Evolutionary conservation across 202 grass and related monocot genomes (phyloP), one percentile per base, ranked within the genome.

Genomic region (Panicum hallii): DNA sequence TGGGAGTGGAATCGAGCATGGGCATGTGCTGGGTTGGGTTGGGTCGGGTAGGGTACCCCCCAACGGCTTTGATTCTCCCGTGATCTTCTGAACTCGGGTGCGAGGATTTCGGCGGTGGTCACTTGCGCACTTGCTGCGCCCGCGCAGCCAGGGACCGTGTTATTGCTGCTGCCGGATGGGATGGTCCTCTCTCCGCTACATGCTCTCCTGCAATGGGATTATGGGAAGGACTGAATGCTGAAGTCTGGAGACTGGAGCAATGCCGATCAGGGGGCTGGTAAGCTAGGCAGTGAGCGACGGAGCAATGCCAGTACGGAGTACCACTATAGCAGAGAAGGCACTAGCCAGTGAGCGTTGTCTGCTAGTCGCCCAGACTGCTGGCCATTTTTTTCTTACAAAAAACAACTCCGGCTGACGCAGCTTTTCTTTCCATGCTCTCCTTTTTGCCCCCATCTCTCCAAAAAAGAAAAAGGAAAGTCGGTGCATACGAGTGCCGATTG

Each of bases 21-120:
- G 64, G 5, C 52, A 41, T 89, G 81, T 89, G 69, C 64, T 81
- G 64, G 87, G 87, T 70, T 67, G 67, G 82, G 26, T 26, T 26
- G 26, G 26, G 26, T 26, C 1, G 26, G 26, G 75, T 76, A 55
- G 34, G 81, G 81, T 70, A 45, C 11, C 4, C 75, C 72, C 60
- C 40, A 38, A 90, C 67, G 72, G 40, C 13, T 57, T 46, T 46
- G 73, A 64, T 86, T 63, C 72, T 83, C 72, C 56, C 40, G 71
- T 67, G 41, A 82, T 67, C 69, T 75, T 85, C 60, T 74, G 49
- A 38, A 14, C 43, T 71, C 53, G 11, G 5, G 20, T 34, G 43
- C 5, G 16, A 38, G 36, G 26, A 22, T 38, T 10, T n/a, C 8
- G 14, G 26, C 17, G 58, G 76, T 50, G 76, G 77, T 48, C 72